Percentiles rank a stretch among this genome's conserved stretches.
These are phyloP conservation scores for Nicotiana tabacum DNA, from an alignment of 257 asterid species.

Conservation along the genomic window DNA sequence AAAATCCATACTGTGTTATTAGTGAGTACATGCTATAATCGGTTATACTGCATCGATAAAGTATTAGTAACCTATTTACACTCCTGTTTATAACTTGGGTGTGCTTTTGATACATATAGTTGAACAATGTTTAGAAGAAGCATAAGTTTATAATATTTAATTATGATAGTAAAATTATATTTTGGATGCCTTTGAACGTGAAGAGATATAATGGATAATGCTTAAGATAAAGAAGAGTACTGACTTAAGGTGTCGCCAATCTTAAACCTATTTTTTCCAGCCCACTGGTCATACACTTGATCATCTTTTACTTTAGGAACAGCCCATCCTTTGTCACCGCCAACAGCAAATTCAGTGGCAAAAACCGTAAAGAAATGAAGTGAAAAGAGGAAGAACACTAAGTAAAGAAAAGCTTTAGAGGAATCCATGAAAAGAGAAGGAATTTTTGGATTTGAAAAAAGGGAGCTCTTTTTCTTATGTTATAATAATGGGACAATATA, in stretches of 20 bases:
- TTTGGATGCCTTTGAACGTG: not conserved
- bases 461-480: not conserved
- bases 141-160: not conserved
- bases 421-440: constrained; percentile 7
- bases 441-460: constrained; percentile 11
- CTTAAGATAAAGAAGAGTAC: constrained; percentile 12
- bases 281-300: constrained; percentile 63
- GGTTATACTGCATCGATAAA: not conserved
- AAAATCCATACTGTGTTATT: too few species aligned
- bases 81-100: not conserved
- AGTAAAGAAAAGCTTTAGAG: not conserved
- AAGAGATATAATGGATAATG: not conserved
- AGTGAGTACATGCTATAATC: not conserved
- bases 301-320: constrained; percentile 38
- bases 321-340: constrained; percentile 55
- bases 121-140: not conserved
- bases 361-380: constrained; percentile 15
- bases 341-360: constrained; percentile 47
- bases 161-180: not conserved
- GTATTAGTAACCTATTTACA: not conserved
- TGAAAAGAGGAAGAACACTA: not conserved
- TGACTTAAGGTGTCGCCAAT: constrained; percentile 64
- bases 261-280: constrained; percentile 57
- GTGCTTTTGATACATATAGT: not conserved
- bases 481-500: not conserved